Conservation (phyloP, 73 alveolate species). For the Paramecium primaurelia region DNA sequence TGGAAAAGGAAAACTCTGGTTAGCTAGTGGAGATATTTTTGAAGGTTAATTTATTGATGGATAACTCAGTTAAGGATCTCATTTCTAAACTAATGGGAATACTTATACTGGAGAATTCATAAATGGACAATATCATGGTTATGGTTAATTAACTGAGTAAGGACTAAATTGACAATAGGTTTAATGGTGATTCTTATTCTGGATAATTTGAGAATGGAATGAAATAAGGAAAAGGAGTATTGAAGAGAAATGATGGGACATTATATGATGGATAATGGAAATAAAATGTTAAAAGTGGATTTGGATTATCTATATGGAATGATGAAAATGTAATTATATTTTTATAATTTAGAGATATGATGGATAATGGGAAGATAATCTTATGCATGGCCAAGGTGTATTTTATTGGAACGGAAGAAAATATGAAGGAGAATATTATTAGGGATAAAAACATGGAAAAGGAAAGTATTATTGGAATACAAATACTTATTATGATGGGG, state of each 20-base stretch:
- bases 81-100: constrained; percentile 46
- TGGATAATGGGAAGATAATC: constrained; percentile 58
- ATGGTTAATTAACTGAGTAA: constrained; percentile 42
- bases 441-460: constrained; percentile 90
- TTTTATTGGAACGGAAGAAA: constrained; percentile 92
- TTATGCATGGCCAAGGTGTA: constrained; percentile 87
- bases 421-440: constrained; percentile 89
- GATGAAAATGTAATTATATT: constrained; percentile 78
- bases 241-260: constrained; percentile 61
- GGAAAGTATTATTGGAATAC: constrained; percentile 85
- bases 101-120: constrained; percentile 63
- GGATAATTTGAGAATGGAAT: constrained; percentile 71
- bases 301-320: constrained; percentile 80
- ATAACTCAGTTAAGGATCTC: constrained; percentile 31
- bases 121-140: constrained; percentile 63
- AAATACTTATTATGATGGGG: neutral
- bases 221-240: constrained; percentile 69
- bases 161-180: constrained; percentile 40
- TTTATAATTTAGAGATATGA: neutral
- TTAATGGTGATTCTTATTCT: constrained; percentile 64
- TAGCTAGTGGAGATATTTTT: constrained; percentile 54
- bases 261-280: constrained; percentile 68
- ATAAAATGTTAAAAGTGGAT: constrained; percentile 75
- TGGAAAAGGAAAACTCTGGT: constrained; percentile 67
- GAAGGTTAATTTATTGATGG: constrained; percentile 60